Conservation (phyloP, 352 stramenopile species). For the Phytophthora fragariae region DNA sequence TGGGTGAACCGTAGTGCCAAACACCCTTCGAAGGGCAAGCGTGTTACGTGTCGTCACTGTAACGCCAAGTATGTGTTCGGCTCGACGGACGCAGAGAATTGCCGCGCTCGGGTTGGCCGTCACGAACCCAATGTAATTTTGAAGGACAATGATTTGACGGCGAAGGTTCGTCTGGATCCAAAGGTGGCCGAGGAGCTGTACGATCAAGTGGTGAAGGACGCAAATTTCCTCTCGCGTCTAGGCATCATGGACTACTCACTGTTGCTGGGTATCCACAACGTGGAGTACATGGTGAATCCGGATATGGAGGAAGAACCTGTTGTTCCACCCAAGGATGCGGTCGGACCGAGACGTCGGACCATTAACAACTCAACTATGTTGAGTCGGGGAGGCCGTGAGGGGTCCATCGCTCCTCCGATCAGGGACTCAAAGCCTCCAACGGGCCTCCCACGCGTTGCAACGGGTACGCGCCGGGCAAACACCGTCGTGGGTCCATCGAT, state of each 20-base stretch:
- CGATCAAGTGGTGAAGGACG: slow-evolving; percentile 86
- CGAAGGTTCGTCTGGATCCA: slow-evolving; percentile 78
- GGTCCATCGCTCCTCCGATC: slow-evolving; percentile 30
- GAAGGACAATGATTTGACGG: slow-evolving; percentile 90
- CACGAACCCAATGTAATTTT: slow-evolving; percentile 89
- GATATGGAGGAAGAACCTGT: slow-evolving; percentile 65
- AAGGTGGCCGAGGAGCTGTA: slow-evolving; percentile 85
- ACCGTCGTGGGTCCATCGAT: slow-evolving; percentile 88
- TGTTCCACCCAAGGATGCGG: slow-evolving; percentile 40
- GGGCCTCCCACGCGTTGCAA: slow-evolving; percentile 62
- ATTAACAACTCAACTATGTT: slow-evolving; percentile 53
- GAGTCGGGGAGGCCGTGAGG: slow-evolving; percentile 38
- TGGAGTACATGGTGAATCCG: slow-evolving; percentile 88
- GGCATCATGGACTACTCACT: slow-evolving; percentile 95
- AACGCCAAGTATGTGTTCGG: slow-evolving; percentile 90
- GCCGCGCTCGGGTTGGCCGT: slow-evolving; percentile 73
- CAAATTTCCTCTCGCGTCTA: slow-evolving; percentile 83
- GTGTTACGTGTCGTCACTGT: slow-evolving; percentile 87
- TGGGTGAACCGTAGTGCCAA: slow-evolving; percentile 91
- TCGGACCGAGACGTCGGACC: slow-evolving; percentile 38
- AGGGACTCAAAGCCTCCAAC: slow-evolving; percentile 45
- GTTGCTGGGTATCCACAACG: slow-evolving; percentile 89
- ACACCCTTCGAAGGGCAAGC: slow-evolving; percentile 86
- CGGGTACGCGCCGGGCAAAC: slow-evolving; percentile 80
- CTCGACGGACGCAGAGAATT: slow-evolving; percentile 82